Base-by-base conservation (phyloP, 352 stramenopile species). In the Globisporangium uncinulatum region DNA sequence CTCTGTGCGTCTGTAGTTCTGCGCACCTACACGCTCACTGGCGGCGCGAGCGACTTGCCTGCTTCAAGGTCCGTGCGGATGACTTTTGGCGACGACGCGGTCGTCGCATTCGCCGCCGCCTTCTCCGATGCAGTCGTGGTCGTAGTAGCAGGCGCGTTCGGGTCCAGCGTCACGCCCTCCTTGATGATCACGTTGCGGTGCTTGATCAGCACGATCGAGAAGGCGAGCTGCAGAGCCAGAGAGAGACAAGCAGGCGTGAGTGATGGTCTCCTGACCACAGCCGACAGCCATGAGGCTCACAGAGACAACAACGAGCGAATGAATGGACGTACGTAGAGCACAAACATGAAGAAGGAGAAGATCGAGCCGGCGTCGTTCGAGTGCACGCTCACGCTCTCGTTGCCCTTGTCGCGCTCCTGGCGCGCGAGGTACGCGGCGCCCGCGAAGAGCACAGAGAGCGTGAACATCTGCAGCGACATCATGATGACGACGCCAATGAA, bases 401-500 rank as follows among this genome's bases (percentile, higher is more conserved):
- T 69, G 32, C 74, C 67, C 48, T 83, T 76, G 17, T 74, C 79
- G 46, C 70, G 70, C 60, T 87, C 76, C 42, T 87, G 78, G 46
- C 76, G 78, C 21, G 79, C 83, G 51, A 91, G 59, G 62, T 88
- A 89, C 34, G 83, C 80, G 5, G 71, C 74, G 32, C 83, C 79
- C 20, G 80, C 77, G 59, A 90, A 91, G 57, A 93, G 76, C 51
- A 93, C 73, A 10, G 71, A 82, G 36, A 93, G 68, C 65, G 79
- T 89, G 66, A 93, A 89, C 81, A 92, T 91, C 57, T 93, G 81
- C 62, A 93, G 78, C 54, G 82, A 78, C 85, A 95, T 95, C 81
- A 96, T 95, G 52, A 95, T 74, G 44, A 96, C 85, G 57, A 96
- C 82, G 66, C 87, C 87, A 53, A 96, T 89, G 63, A 96, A 91